Base-by-base conservation (phyloP, 2,329 filamentous ascomycete species). In the Zymoseptoria brevis region DNA sequence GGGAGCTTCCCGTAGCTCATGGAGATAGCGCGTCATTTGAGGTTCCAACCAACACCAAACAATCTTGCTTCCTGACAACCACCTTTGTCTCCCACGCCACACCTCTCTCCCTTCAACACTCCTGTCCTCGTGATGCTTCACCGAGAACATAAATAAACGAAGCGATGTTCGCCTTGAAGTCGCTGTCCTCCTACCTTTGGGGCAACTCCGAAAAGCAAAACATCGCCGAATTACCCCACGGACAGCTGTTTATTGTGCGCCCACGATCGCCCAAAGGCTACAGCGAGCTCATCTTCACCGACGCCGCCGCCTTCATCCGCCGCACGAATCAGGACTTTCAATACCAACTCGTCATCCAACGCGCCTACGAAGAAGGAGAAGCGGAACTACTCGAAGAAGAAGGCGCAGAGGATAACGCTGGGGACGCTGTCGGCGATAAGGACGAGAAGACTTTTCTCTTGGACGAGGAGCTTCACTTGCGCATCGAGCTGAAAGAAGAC, bases 401-500 rank as follows among this genome's bases (percentile, higher is more conserved):
- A 72, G 90, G 92, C 69, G 90, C 86, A 56, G 89, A 96, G 77
- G 69, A 70, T 48, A 87, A 83, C 53, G 87, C 84, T 59, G 82
- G 84, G 51, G 89, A 93, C 70, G 66, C 63, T n/a, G 53, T 66
- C n/a, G 85, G 83, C n/a, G 92, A 96, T 70, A 90, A 91, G 68
- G 95, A 99, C 87, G 94, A 99, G 77, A 96, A 96, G 79, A 93
- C 88, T 0, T 99, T 97, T 72, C 76, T 97, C 53, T 86, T 99
- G n/a, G 93, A 97, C 82, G 88, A 96, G 74, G 84, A 85, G 57
- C 81, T 99, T 45, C 90, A 90, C 71, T 90, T 99, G 70, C 87
- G 93, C 59, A 88, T 90, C 50, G 90, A 95, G 72, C 83, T 88
- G 63, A 83, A 92, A 64, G 85, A 90, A 63, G 86, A 85, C 45